Conservation (phyloP, 1,139 yeast species). For the Sugiyamaella sp. region DNA sequence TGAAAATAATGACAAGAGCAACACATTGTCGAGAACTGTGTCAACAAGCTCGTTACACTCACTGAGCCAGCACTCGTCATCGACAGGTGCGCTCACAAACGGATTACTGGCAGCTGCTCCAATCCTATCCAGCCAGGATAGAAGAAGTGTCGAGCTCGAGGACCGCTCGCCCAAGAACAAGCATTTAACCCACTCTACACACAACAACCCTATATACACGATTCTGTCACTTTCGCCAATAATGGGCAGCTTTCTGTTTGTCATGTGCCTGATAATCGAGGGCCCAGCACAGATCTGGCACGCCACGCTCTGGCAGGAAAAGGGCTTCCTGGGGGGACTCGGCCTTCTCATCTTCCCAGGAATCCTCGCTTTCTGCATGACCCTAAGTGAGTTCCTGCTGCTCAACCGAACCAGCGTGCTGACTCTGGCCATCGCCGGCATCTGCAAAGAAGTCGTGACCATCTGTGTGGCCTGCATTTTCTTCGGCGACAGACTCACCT, state of each 20-base stretch:
- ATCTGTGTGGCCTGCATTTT: slow-evolving; percentile 69
- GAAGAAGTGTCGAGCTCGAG: neutral
- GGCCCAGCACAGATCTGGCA: slow-evolving; percentile 58
- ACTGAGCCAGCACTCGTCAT: neutral
- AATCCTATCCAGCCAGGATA: neutral
- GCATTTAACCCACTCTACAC: slow-evolving; percentile 13
- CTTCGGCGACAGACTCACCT: slow-evolving; percentile 71
- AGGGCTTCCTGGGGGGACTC: slow-evolving; percentile 59
- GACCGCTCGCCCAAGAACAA: neutral
- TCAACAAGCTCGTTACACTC: too few relatives aligned
- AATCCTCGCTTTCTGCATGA: slow-evolving; percentile 83
- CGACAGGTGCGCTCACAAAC: neutral
- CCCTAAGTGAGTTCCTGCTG: slow-evolving; percentile 82
- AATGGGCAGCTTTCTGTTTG: slow-evolving; percentile 65
- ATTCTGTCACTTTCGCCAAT: slow-evolving; percentile 83
- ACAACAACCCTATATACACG: slow-evolving; percentile 73
- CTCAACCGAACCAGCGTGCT: slow-evolving; percentile 81
- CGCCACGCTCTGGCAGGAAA: slow-evolving; percentile 64
- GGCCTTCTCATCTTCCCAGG: slow-evolving; percentile 77
- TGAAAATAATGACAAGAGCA: too few relatives aligned
- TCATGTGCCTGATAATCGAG: slow-evolving; percentile 66
- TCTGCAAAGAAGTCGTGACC: slow-evolving; percentile 86
- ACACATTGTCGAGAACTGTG: too few relatives aligned
- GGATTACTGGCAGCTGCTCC: neutral
- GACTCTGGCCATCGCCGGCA: slow-evolving; percentile 88